Conservation (phyloP, 371 early-diverging fungal species). For the Mucor plumbeus region DNA sequence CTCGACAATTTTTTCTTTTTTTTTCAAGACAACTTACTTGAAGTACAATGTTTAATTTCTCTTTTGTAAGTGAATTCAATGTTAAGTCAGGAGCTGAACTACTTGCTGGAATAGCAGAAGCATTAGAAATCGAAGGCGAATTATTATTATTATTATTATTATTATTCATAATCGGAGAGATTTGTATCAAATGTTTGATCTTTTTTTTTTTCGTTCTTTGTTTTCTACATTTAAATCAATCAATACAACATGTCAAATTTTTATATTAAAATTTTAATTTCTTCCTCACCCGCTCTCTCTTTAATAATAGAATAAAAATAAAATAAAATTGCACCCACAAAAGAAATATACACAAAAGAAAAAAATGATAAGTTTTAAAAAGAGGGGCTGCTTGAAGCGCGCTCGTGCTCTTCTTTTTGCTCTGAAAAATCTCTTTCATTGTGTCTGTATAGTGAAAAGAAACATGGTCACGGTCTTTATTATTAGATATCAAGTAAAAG, state of each 20-base stretch:
- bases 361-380: neutral
- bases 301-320: neutral
- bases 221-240: too few relatives aligned
- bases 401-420: neutral
- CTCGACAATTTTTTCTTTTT: too few relatives aligned
- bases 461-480: neutral
- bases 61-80: slow-evolving; percentile 39
- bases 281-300: neutral
- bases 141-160: neutral
- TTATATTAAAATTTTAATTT: neutral
- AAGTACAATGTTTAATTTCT: slow-evolving; percentile 40
- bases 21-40: too few relatives aligned
- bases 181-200: neutral
- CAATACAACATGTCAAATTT: too few relatives aligned
- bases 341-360: too few relatives aligned
- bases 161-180: slow-evolving; percentile 5
- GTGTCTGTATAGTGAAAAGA: neutral
- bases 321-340: neutral
- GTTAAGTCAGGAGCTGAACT: slow-evolving; percentile 21
- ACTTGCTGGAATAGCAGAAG: neutral
- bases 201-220: too few relatives aligned
- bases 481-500: neutral
- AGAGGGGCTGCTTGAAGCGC: neutral
- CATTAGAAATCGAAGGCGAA: neutral
- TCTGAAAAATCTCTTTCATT: neutral